Percentiles rank a stretch among this genome's conserved stretches.
Evolutionary conservation across 2,329 filamentous ascomycete species (phyloP).

Genomic region (Alternaria gansuensis): DNA sequence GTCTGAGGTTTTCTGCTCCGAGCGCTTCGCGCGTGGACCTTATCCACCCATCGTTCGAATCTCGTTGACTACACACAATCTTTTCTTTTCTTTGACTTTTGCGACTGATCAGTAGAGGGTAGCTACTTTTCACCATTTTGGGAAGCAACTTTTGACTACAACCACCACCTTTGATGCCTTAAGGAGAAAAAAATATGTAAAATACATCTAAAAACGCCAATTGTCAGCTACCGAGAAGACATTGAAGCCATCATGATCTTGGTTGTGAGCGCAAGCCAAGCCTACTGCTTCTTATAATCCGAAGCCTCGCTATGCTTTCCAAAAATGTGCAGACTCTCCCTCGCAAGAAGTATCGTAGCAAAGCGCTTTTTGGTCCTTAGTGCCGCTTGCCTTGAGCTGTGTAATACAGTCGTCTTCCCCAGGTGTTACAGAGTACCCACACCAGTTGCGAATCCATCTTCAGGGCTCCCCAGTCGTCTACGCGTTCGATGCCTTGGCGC

Average conservation of each 20-base stretch:
- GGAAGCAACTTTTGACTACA: no score
- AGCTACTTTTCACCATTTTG: no score
- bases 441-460: not conserved
- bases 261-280: not conserved
- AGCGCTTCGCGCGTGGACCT: no score
- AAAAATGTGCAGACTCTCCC: not conserved
- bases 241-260: not conserved
- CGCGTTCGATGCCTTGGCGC: not conserved
- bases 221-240: no score
- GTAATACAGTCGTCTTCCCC: not conserved
- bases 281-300: not conserved
- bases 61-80: no score
- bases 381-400: not conserved
- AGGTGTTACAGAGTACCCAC: not conserved
- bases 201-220: no score
- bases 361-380: not conserved
- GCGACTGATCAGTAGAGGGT: no score
- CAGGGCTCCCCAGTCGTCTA: not conserved
- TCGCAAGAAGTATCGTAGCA: not conserved
- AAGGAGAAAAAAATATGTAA: no score
- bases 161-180: no score
- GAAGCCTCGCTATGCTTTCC: not conserved
- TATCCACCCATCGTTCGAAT: no score
- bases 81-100: no score
- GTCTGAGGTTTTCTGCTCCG: no score